Base-by-base conservation (phyloP, 441 rosid species). In the Melastoma candidum region DNA sequence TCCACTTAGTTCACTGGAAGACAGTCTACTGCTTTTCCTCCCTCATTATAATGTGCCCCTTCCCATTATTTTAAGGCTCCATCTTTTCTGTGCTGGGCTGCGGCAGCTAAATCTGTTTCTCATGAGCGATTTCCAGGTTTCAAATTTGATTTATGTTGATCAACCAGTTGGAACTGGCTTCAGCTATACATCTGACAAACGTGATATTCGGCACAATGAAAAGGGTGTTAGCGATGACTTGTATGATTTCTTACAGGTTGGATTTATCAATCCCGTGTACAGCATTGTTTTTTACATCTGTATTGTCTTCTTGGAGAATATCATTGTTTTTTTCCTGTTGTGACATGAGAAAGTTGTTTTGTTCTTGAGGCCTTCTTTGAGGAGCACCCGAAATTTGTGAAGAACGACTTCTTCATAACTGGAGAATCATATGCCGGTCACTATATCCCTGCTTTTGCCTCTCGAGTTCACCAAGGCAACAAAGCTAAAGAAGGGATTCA, bases 381-480 rank as follows among this genome's bases (percentile, higher is more conserved):
- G 36, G 97, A 88, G 73, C 97, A 92, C 66, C 95, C 98, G 58
- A 71, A 81, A 67, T 61, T 85, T 25, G 81, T 79, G 1, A 48
- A 79, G 43, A 92, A 92, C 44, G 97, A 88, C 69, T 88, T 92
- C 55, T 92, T 71, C 72, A 85, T 92, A 51, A 92, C 97, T 7
- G 98, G 97, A 51, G 98, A 92, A 75, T 92, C 98, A 63, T 92
- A 88, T 71, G 97, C 97, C 60, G 97, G 98, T 46, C 98, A 92
- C 76, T 92, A 92, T 57, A 92, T 92, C 63, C 98, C 97, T 11
- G 97, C 98, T 64, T 74, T 92, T 74, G 98, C 98, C 71, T 58
- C 95, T 65, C 80, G 97, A 45, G 85, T 92, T 66, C 87, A 88
- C 76, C 68, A 1, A 58, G 97, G 95, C 72, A 92, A 92, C 80